Evolutionary conservation across 2,329 filamentous ascomycete genomes (phyloP).

Genomic region (Cercospora zeina): DNA sequence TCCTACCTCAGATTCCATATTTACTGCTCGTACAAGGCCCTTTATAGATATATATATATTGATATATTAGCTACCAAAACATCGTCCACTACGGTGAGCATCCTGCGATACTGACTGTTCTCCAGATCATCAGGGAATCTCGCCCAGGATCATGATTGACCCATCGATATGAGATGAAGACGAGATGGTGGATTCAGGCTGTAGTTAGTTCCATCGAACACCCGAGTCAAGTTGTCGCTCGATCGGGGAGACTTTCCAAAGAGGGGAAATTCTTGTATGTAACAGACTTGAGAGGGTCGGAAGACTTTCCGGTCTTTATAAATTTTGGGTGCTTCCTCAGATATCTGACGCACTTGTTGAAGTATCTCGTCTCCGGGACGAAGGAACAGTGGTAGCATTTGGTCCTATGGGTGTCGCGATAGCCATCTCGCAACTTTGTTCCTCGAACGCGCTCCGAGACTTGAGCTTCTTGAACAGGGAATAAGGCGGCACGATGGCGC

Average conservation of each 20-base stretch:
- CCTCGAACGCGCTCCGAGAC: background rate
- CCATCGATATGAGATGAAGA: conserved; percentile 20
- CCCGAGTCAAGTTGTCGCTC: background rate
- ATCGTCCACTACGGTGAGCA: background rate
- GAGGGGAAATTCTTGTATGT: background rate
- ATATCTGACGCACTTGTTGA: background rate
- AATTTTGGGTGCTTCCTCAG: background rate
- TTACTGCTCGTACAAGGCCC: too few species aligned
- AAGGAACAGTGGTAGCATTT: background rate
- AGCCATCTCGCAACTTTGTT: background rate
- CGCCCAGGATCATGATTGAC: background rate
- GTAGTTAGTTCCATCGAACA: background rate
- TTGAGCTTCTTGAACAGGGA: background rate
- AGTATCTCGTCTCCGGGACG: background rate
- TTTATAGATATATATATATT: too few species aligned
- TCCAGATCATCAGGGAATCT: conserved; percentile 9
- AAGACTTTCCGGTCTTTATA: background rate
- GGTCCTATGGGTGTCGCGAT: background rate
- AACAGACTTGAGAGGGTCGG: background rate
- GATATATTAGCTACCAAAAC: background rate
- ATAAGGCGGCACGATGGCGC: background rate
- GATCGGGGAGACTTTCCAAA: background rate
- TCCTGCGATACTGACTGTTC: conserved; percentile 15
- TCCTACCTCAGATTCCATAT: too few species aligned
- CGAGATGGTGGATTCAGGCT: background rate